phyloP scores from a whole-genome alignment of 768 basidiomycete genomes.

The Gymnopilus junonius region DNA sequence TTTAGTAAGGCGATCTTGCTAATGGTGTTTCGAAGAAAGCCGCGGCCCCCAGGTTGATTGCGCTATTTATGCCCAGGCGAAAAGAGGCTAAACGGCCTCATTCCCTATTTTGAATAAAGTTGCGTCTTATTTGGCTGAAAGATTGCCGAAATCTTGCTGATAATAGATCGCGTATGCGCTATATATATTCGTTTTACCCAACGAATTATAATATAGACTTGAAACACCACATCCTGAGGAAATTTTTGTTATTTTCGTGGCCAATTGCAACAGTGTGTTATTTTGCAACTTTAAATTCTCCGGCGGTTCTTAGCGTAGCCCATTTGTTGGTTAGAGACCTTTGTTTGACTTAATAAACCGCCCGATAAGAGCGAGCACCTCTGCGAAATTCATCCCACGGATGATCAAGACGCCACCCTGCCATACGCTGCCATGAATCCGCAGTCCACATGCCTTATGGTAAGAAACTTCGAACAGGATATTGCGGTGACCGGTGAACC shows the following conservation, averaged over 20 bases:
- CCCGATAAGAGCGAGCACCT: not conserved
- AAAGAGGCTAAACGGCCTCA: not conserved
- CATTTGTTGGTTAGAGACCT: too few species aligned
- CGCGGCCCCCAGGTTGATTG: not conserved
- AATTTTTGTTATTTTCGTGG: too few species aligned
- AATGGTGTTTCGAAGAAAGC: not conserved
- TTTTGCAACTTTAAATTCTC: too few species aligned
- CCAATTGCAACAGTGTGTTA: too few species aligned
- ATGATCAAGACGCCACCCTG: not conserved
- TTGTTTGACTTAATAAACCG: not conserved
- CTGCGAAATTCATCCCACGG: not conserved
- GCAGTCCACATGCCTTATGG: not conserved
- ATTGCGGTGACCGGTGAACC: not conserved
- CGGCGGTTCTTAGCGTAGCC: too few species aligned
- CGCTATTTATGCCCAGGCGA: not conserved
- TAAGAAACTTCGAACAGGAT: not conserved
- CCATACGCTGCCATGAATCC: not conserved
- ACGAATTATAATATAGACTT: not conserved
- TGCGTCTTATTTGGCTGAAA: not conserved
- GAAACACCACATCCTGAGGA: not conserved
- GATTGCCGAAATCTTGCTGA: not conserved
- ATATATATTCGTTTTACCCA: not conserved
- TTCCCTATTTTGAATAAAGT: not conserved
- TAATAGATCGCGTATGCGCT: not conserved
- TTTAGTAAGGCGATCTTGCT: not conserved